These are phyloP conservation scores for Aspergillus asperescens DNA, from an alignment of 495 filamentous ascomycete species.

Conservation along the genomic window DNA sequence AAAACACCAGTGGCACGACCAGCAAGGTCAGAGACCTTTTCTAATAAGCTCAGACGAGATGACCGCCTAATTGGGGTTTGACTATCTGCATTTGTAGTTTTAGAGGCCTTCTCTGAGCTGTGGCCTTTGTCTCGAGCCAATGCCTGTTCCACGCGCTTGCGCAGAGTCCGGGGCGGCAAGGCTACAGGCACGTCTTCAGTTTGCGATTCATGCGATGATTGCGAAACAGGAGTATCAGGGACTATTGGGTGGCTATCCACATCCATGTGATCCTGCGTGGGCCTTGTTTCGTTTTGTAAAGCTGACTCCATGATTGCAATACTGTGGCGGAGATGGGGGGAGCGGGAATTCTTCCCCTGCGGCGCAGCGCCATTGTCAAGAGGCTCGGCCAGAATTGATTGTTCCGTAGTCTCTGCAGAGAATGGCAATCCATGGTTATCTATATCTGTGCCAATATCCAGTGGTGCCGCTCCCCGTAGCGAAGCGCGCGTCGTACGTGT, in stretches of 20 bases:
- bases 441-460: constrained; percentile 17
- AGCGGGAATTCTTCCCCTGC: constrained; percentile 31
- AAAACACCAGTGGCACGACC: constrained; percentile 43
- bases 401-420: constrained; percentile 23
- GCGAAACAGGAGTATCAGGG: constrained; percentile 39
- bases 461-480: constrained; percentile 27
- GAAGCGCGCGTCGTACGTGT: constrained; percentile 43
- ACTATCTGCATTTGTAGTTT: constrained; percentile 1
- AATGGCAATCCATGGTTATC: constrained; percentile 12
- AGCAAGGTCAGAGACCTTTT: constrained; percentile 42
- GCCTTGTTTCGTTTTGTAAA: constrained; percentile 31
- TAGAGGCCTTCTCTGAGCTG: constrained; percentile 10
- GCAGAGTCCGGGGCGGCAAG: constrained; percentile 38
- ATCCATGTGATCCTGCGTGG: constrained; percentile 29
- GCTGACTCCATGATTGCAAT: constrained; percentile 43
- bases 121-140: constrained; percentile 43
- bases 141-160: constrained; percentile 47
- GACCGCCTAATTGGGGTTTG: constrained; percentile 16
- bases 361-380: constrained; percentile 28
- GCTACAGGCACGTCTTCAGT: constrained; percentile 31
- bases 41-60: constrained; percentile 37
- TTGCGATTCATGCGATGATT: constrained; percentile 38
- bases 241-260: constrained; percentile 34
- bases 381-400: constrained; percentile 40
- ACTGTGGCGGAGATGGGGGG: constrained; percentile 37